Percentiles rank a stretch among this genome's conserved stretches.
phyloP scores from a whole-genome alignment of 192 early-diverging fungal genomes.

The Coemansia furcata region DNA sequence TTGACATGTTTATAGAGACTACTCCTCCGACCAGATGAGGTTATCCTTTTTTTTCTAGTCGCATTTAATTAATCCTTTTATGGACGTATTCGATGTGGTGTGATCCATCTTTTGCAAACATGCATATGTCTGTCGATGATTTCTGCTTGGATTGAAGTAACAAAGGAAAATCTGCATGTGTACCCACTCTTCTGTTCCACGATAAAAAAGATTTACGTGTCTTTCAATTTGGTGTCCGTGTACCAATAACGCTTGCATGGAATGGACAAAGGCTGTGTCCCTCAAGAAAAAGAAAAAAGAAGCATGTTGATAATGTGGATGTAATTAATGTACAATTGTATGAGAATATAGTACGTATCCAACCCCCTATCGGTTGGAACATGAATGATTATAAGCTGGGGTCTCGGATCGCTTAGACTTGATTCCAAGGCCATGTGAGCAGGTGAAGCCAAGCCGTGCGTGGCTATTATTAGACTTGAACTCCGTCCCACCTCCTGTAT shows the following conservation, averaged over 20 bases:
- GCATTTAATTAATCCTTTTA: conserved; percentile 13
- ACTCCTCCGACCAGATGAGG: neutral
- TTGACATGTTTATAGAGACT: neutral
- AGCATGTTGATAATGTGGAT: neutral
- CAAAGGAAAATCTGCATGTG: neutral
- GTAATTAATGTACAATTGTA: neutral
- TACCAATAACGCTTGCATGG: neutral
- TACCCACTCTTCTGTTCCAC: neutral
- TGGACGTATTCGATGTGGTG: conserved; percentile 11
- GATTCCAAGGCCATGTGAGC: neutral
- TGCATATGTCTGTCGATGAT: neutral
- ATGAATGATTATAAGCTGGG: neutral
- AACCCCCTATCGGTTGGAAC: neutral
- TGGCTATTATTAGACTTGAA: neutral
- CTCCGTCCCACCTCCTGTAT: neutral
- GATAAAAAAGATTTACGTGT: neutral
- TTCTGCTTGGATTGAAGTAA: neutral
- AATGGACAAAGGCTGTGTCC: neutral
- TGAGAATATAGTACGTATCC: neutral
- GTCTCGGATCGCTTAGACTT: neutral
- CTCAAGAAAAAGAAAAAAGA: neutral
- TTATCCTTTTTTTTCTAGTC: neutral
- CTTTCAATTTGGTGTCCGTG: neutral
- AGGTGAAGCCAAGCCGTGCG: neutral
- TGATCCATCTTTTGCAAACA: neutral